phyloP scores from a whole-genome alignment of 2,329 filamentous ascomycete genomes.

The Atkinsonella texensis region DNA sequence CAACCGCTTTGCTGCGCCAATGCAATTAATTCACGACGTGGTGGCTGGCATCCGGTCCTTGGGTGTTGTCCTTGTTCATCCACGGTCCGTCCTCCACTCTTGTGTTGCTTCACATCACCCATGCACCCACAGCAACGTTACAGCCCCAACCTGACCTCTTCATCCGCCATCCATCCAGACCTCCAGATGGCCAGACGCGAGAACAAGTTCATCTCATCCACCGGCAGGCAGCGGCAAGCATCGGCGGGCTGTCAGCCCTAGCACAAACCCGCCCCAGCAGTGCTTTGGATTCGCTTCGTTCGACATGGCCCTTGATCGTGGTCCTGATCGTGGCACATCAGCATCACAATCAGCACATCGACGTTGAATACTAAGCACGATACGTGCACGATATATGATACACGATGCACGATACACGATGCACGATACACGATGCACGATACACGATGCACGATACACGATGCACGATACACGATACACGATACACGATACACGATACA shows the following conservation, averaged over 20 bases:
- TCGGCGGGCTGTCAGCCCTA: neutral
- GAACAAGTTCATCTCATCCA: neutral
- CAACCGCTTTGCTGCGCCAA: too few species aligned
- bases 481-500: too few species aligned
- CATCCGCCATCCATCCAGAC: neutral
- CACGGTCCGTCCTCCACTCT: neutral
- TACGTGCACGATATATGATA: too few species aligned
- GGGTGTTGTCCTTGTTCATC: too few species aligned
- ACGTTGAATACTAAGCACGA: neutral
- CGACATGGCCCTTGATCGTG: too few species aligned
- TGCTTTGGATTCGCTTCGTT: too few species aligned
- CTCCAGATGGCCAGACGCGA: neutral
- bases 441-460: too few species aligned
- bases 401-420: too few species aligned
- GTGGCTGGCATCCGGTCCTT: too few species aligned
- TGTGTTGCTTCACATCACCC: neutral
- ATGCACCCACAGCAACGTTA: constrained; percentile 14
- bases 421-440: too few species aligned
- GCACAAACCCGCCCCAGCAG: neutral
- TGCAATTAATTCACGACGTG: too few species aligned
- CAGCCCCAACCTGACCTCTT: constrained; percentile 8
- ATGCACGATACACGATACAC: too few species aligned
- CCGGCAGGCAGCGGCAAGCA: neutral
- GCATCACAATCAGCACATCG: neutral
- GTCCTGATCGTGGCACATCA: neutral